Percentiles rank a stretch among this genome's conserved stretches.
These are phyloP conservation scores for Sclerotinia nivalis DNA, from an alignment of 2,329 filamentous ascomycete species.

Conservation along the genomic window DNA sequence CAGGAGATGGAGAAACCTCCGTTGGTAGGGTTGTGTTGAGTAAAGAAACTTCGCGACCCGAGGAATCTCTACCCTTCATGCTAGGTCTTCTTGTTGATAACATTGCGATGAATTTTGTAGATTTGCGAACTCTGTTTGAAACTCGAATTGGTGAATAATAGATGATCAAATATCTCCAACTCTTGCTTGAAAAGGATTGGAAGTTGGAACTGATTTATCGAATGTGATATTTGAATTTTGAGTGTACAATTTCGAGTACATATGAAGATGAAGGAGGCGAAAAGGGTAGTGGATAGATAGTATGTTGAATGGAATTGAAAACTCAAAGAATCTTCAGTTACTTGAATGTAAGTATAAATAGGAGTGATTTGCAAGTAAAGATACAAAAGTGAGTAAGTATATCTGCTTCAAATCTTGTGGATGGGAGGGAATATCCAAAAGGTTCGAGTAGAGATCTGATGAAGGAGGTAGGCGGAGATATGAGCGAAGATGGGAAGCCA, in stretches of 20 bases:
- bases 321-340: neutral
- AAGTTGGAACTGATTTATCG: neutral
- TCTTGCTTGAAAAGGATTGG: neutral
- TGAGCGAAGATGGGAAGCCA: neutral
- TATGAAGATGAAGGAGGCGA: neutral
- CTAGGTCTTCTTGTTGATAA: slow-evolving; percentile 31
- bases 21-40: slow-evolving; percentile 47
- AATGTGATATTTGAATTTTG: neutral
- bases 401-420: neutral
- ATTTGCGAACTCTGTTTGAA: neutral
- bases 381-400: neutral
- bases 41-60: slow-evolving; percentile 59
- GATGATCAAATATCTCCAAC: neutral
- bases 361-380: neutral
- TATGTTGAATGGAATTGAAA: neutral
- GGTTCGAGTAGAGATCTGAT: neutral
- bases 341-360: neutral
- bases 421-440: neutral
- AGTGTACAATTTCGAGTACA: neutral
- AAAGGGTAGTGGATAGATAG: neutral
- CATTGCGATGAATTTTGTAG: slow-evolving; percentile 24
- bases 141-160: neutral
- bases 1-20: slow-evolving; percentile 42
- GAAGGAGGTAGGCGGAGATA: neutral
- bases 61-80: slow-evolving; percentile 58